Evolutionary conservation across 306 rosid genomes (phyloP), one percentile per base, ranked within the genome.

Genomic region (Dalbergia cultrata): DNA sequence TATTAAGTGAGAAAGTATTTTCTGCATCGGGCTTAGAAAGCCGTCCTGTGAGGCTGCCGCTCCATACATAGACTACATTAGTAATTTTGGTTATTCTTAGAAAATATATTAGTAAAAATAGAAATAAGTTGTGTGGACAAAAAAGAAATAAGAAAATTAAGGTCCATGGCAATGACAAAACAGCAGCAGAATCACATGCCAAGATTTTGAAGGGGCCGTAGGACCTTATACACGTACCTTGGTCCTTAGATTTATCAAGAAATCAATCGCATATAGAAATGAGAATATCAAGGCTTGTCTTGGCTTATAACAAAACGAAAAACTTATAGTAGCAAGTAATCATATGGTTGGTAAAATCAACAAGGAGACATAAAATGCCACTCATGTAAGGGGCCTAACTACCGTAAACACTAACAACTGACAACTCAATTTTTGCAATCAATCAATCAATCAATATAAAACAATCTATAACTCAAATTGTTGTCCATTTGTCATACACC

Each of bases 341-440:
- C 50, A 37, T 43, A 43, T 43, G 19, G 70, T 60, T 65, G 26
- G 44, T 49, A 7, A 44, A 52, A 67, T 22, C 35, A 8, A 64
- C 47, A 61, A 17, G 56, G 74, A 74, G 86, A 76, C 85, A 81
- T 59, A 43, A 21, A 78, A 80, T 43, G 39, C 83, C 86, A 79
- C 53, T 81, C 89, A 81, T 84, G 91, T 83, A 65, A 54, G 12
- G 53, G 53, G 13, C 47, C 9, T 9, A 43, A 7, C 47, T 1
- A 43, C 47, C 8, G 12, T 43, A 43, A 8, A 43, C 47, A 7
- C n/a, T 47, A 47, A 47, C 53, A 10, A 47, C 53, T 47, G 53
- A 47, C 53, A 47, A 47, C 12, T 47, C 16, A 47, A 2, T 47
- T 37, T 44, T 44, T 44, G 50, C 19, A 10, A 14, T 39, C 17